Evolutionary conservation across 768 basidiomycete species (phyloP).

Genomic region (Suillus variegatus): DNA sequence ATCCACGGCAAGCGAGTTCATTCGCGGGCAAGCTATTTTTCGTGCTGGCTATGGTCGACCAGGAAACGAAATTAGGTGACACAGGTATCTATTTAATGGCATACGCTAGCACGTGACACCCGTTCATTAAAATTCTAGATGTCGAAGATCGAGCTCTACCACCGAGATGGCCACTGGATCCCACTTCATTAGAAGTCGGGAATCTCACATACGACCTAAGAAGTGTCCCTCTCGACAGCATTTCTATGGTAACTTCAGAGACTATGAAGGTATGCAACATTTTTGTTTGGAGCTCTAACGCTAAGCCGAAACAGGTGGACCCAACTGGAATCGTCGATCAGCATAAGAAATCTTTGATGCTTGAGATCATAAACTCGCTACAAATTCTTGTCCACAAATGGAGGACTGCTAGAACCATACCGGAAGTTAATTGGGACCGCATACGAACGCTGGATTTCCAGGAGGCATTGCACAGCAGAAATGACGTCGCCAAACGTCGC

Average conservation of each 20-base stretch:
- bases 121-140: constrained; percentile 43
- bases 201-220: constrained; percentile 67
- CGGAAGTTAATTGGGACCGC: constrained; percentile 85
- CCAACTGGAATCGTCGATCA: constrained; percentile 66
- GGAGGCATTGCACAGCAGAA: constrained; percentile 67
- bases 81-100: constrained; percentile 41
- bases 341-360: constrained; percentile 63
- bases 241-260: constrained; percentile 71
- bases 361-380: constrained; percentile 54
- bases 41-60: constrained; percentile 71
- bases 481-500: constrained; percentile 48
- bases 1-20: constrained; percentile 47
- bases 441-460: constrained; percentile 91
- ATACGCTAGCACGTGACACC: not conserved
- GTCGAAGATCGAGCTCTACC: constrained; percentile 55
- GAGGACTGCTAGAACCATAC: constrained; percentile 44
- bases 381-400: constrained; percentile 58
- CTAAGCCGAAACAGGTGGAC: constrained; percentile 56
- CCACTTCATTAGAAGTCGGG: constrained; percentile 46
- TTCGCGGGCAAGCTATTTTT: constrained; percentile 60
- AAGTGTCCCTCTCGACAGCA: constrained; percentile 67
- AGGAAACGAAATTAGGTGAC: constrained; percentile 54
- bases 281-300: constrained; percentile 2
- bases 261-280: constrained; percentile 61
- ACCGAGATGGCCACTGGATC: constrained; percentile 76